Percentiles rank a stretch among this genome's conserved stretches.
Conservation (phyloP, 805 yeast genomes). For the Nakazawaea laoshanensis region DNA sequence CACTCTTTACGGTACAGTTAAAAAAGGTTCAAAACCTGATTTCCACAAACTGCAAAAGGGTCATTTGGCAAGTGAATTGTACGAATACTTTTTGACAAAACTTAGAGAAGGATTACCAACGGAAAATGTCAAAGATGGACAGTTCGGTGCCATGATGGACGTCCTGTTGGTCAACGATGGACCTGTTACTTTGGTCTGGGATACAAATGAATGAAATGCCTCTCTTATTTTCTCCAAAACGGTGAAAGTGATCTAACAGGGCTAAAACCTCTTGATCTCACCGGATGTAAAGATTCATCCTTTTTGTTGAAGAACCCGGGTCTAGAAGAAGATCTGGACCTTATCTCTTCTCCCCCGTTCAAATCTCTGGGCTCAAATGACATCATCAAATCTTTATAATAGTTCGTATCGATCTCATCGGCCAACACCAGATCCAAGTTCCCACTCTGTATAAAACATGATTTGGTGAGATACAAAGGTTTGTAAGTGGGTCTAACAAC, state of each 20-base stretch:
- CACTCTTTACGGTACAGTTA: constrained; percentile 77
- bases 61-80: constrained; percentile 37
- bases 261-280: constrained; percentile 17
- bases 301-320: neutral
- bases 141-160: constrained; percentile 97
- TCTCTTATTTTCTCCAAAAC: constrained; percentile 17
- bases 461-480: constrained; percentile 8
- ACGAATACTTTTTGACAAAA: constrained; percentile 40
- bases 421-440: constrained; percentile 3
- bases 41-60: constrained; percentile 91
- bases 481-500: constrained; percentile 32
- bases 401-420: constrained; percentile 5
- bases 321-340: neutral
- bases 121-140: constrained; percentile 73
- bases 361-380: neutral
- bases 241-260: constrained; percentile 24
- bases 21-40: constrained; percentile 92
- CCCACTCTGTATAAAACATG: constrained; percentile 1
- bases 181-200: constrained; percentile 82
- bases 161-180: constrained; percentile 86
- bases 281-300: constrained; percentile 1
- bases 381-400: constrained; percentile 3
- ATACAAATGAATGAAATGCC: constrained; percentile 34
- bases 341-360: constrained; percentile 2
- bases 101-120: constrained; percentile 47